These are phyloP conservation scores for Carex littledalei DNA, from an alignment of 176 grass and related monocot genomes.

Conservation along the genomic window DNA sequence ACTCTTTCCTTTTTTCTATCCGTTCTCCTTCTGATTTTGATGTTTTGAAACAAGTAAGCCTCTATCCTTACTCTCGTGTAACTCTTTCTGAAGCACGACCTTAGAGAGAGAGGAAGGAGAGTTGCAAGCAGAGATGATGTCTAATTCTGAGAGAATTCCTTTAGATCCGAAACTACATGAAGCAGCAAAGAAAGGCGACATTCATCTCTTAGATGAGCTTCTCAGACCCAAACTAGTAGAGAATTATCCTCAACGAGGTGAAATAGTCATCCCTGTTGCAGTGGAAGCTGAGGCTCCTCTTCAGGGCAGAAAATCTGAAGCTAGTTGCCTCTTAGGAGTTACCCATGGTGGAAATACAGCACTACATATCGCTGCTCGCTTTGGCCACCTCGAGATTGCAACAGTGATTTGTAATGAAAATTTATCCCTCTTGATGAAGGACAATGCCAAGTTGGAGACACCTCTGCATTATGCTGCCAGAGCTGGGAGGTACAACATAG, in stretches of 20 bases:
- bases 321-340: neutral
- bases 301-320: neutral
- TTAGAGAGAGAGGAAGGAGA: neutral
- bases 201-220: neutral
- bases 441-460: conserved; percentile 32
- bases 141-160: neutral
- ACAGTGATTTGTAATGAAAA: neutral
- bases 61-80: no score
- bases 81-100: neutral
- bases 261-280: neutral
- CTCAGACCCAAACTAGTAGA: neutral
- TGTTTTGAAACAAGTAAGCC: no score
- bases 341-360: neutral
- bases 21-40: no score
- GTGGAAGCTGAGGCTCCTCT: neutral
- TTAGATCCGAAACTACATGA: neutral
- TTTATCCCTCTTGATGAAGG: neutral
- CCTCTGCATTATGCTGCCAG: conserved; percentile 38
- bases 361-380: neutral
- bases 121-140: neutral
- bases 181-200: neutral
- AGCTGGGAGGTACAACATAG: conserved; percentile 1
- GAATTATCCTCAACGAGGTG: neutral
- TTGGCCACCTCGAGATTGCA: conserved; percentile 12
- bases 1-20: no score